These are phyloP conservation scores for Leishmania tropica DNA, from an alignment of 208 protist genomes.

Conservation along the genomic window DNA sequence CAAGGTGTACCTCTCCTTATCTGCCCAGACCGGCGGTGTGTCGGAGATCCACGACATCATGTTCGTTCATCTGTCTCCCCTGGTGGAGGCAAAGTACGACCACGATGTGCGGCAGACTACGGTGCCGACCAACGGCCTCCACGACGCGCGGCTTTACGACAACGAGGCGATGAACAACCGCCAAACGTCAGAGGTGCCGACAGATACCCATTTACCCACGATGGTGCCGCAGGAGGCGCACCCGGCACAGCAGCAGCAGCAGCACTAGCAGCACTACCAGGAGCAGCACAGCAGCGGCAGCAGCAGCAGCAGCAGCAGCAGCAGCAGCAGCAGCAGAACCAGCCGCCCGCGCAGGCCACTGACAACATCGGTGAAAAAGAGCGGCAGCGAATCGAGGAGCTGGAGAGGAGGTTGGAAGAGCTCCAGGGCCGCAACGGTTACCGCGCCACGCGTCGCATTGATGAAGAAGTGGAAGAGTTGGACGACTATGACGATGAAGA, in stretches of 20 bases:
- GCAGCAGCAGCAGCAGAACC: neutral
- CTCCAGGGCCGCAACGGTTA: constrained; percentile 28
- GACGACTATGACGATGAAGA: constrained; percentile 35
- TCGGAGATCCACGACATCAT: constrained; percentile 75
- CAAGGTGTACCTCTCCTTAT: constrained; percentile 70
- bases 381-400: constrained; percentile 29
- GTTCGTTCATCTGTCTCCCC: constrained; percentile 68
- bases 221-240: constrained; percentile 3
- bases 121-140: neutral
- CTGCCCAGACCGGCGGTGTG: constrained; percentile 62
- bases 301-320: constrained; percentile 7
- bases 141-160: constrained; percentile 24
- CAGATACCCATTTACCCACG: neutral
- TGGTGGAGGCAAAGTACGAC: constrained; percentile 52
- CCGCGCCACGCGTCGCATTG: neutral
- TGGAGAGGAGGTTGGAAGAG: constrained; percentile 51
- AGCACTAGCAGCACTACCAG: constrained; percentile 8
- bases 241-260: constrained; percentile 19
- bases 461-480: constrained; percentile 24
- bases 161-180: constrained; percentile 38
- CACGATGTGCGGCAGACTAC: constrained; percentile 55
- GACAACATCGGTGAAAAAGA: neutral
- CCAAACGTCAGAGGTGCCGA: neutral
- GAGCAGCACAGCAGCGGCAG: neutral
- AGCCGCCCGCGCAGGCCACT: neutral